Base-by-base conservation (phyloP, 2,329 filamentous ascomycete species). In the Colletotrichum simmondsii region DNA sequence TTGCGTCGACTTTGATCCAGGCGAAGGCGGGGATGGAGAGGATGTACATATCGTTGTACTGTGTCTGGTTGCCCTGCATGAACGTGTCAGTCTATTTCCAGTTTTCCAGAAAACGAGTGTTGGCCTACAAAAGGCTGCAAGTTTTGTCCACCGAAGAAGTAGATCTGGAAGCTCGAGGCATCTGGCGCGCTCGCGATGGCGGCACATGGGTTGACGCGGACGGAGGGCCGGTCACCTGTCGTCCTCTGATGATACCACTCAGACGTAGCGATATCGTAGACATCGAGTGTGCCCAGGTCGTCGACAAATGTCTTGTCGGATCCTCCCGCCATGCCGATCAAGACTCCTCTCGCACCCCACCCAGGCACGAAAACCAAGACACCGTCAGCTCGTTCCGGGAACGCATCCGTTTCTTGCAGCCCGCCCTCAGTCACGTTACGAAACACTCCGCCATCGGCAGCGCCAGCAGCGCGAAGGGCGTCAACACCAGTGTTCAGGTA, bases 91-190 rank as follows among this genome's bases (percentile, higher is more conserved):
- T 42, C 58, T 10, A 11, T 22, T 0, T 12, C 2, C 4, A 8
- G 26, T 14, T 49, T 7, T 37, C 16, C 0, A 12, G 4, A 46
- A 22, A 24, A 2, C 24, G 19, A 49, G 28, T 2, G 22, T 22
- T 62, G 19, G 78, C 83, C 77, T 76, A 85, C 91, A 72, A 86
- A 88, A 1, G 93, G 92, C 30, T 90, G 86, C 1, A 95, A 85
- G 75, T 93, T 93, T 79, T 95, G 93, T 0, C 93, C 93, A 14
- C 92, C 93, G 78, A 93, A 95, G 83, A 95, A 88, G 82, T 95
- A 94, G 57, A 95, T 87, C 78, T 95, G 93, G 78, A 94, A 94
- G 32, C 91, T 93, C 22, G 91, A 92, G 10, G 92, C 93, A 77
- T 94, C 92, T 7, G 92, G 88, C 12, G 92, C 91, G 19, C 91